Base-by-base conservation (phyloP, 306 rosid species). In the Datisca glomerata region DNA sequence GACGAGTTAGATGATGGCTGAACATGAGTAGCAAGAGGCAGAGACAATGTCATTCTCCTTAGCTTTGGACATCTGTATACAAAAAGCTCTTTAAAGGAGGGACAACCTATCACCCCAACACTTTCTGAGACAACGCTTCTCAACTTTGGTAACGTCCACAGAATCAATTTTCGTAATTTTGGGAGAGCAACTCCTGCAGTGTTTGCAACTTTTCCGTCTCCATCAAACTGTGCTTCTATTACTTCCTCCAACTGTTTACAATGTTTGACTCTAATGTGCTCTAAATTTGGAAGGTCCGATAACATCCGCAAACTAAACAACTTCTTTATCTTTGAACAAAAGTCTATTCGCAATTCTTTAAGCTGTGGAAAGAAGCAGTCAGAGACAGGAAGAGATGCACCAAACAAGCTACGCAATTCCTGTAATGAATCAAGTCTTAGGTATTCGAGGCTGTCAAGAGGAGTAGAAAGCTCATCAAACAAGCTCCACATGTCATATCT, bases 171-270 rank as follows among this genome's bases (percentile, higher is more conserved):
- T 24, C 24, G 23, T 24, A 45, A 14, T 7, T 27, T 45, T 3
- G 36, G 35, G 20, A 45, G 32, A 45, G 50, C 1, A 9, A 9
- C 24, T 9, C n/a, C 18, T 24, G 7, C 50, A 6, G 7, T 4
- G 7, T 9, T 17, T 38, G 12, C 43, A 10, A 4, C 42, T 11
- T 12, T 13, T 37, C 14, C 19, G 11, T 18, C 43, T 12, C 17
- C 7, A 8, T 14, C 10, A n/a, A 18, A n/a, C n/a, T n/a, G n/a
- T n/a, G n/a, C 33, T 25, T 11, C 18, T 1, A 45, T 15, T 27
- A 45, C 6, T 13, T 45, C 34, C 36, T 23, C 50, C 50, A 45
- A 45, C 32, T 27, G 12, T n/a, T 23, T 16, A 9, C 50, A 45
- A 0, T 4, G 2, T 1, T 0, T 0, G 22, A 45, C 50, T 0